Evolutionary conservation across 2,329 filamentous ascomycete genomes (phyloP).

Genomic region (Orbilia javanica): DNA sequence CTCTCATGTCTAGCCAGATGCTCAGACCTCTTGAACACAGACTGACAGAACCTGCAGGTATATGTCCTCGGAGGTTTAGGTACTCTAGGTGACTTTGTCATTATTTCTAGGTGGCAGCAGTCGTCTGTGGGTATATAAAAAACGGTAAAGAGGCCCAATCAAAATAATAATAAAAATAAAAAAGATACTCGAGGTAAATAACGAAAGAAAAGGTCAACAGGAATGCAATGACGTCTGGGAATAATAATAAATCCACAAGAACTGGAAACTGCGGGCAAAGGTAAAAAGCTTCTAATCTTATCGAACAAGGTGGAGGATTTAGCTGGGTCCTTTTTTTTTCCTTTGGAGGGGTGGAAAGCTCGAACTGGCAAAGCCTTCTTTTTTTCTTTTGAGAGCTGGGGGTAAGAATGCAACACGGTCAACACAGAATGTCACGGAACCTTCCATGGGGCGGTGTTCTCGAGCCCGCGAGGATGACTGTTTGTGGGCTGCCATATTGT

Average conservation of each 20-base stretch:
- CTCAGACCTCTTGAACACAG: constrained; percentile 56
- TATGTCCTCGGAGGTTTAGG: constrained; percentile 59
- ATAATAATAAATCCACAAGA: neutral
- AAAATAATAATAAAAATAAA: neutral
- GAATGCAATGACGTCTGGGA: constrained; percentile 17
- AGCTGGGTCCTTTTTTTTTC: neutral
- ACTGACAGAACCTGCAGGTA: constrained; percentile 58
- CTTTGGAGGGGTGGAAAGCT: constrained; percentile 39
- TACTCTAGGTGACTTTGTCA: constrained; percentile 49
- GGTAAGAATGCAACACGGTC: constrained; percentile 39
- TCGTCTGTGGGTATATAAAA: neutral
- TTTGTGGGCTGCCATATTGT: neutral
- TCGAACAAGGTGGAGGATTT: constrained; percentile 27
- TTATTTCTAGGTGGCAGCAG: too few relatives aligned
- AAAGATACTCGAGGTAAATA: neutral
- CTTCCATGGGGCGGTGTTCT: neutral
- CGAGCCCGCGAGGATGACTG: neutral
- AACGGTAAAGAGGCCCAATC: too few relatives aligned
- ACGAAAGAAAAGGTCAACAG: neutral
- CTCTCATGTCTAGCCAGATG: constrained; percentile 56
- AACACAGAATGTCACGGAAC: constrained; percentile 32
- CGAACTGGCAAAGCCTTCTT: neutral
- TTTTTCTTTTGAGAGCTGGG: neutral
- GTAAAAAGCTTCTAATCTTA: constrained; percentile 45
- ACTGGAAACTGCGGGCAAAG: constrained; percentile 7